Conservation (phyloP, 2,329 filamentous ascomycete species). For the Didymella keratinophila region DNA sequence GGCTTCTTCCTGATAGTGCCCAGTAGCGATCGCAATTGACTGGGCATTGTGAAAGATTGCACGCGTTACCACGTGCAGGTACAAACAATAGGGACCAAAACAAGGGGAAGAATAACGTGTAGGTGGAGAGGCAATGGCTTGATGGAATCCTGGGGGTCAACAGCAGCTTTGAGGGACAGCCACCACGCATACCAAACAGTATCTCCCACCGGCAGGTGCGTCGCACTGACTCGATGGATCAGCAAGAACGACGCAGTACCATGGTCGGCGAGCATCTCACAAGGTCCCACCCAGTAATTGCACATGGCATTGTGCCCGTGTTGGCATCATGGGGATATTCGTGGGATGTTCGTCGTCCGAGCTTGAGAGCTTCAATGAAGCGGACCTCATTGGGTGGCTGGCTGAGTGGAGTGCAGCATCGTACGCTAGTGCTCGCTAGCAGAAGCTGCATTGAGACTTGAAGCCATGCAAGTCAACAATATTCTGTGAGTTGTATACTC, state of each 20-base stretch:
- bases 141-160: background rate
- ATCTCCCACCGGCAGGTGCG: background rate
- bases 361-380: slow-evolving; percentile 18
- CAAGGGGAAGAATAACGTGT: background rate
- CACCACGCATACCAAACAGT: background rate
- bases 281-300: slow-evolving; percentile 14
- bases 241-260: slow-evolving; percentile 26
- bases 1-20: slow-evolving; percentile 58
- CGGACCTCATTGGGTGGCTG: slow-evolving; percentile 27
- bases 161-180: slow-evolving; percentile 14
- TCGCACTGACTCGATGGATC: slow-evolving; percentile 1
- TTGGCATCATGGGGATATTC: slow-evolving; percentile 14
- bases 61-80: slow-evolving; percentile 8
- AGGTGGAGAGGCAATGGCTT: background rate
- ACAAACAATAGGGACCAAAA: background rate
- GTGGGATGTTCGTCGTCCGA: slow-evolving; percentile 15
- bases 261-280: slow-evolving; percentile 25
- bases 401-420: slow-evolving; percentile 23
- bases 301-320: slow-evolving; percentile 14
- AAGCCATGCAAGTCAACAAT: slow-evolving; percentile 13
- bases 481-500: slow-evolving; percentile 5
- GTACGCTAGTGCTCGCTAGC: slow-evolving; percentile 23
- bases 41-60: slow-evolving; percentile 32
- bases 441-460: slow-evolving; percentile 13
- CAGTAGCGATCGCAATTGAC: slow-evolving; percentile 54